Evolutionary conservation across 192 early-diverging fungal genomes (phyloP), one percentile per base, ranked within the genome.

Genomic region (Coemansia aciculifera): DNA sequence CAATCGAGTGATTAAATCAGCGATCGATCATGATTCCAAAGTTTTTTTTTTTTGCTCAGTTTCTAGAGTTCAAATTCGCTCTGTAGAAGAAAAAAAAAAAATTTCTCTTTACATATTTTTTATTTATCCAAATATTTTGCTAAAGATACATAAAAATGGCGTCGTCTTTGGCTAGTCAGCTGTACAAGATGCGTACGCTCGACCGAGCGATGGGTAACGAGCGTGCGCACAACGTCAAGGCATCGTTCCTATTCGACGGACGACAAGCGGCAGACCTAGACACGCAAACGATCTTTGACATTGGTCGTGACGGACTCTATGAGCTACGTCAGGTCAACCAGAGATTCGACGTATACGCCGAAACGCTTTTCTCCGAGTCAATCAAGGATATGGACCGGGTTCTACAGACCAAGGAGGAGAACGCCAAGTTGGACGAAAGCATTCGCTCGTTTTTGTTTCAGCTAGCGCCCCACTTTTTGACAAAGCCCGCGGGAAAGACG

Each of bases 251-350:
- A 59, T 97, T 95, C 46, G 87, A 90, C 49, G 80, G 87, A 0
- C 88, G 87, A 74, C 86, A 91, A 76, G 96, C 96, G 2, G 92
- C 94, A 3, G 92, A 97, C 68, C 86, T 94, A 63, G 94, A 96
- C 79, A 79, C 85, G 59, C 93, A 96, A 63, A 91, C 91, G 36
- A 88, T 98, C 62, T 94, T 90, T 68, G 87, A 89, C 49, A 89
- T 98, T 67, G 95, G 92, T 9, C 78, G 81, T 57, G 88, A 88
- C 66, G 95, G 94, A 27, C 86, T 95, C 17, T 69, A 85, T 37
- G 93, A 95, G 66, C 86, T 98, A 46, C 70, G 79, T 5, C 82
- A 85, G 44, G 71, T 90, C 19, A 89, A 94, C 80, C 51, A 71
- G 27, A 69, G 74, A 19, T 95, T 98, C 63, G 67, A 62, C 15